These are phyloP conservation scores for Penicillium cosmopolitanum DNA, from an alignment of 495 filamentous ascomycete species.

Conservation along the genomic window DNA sequence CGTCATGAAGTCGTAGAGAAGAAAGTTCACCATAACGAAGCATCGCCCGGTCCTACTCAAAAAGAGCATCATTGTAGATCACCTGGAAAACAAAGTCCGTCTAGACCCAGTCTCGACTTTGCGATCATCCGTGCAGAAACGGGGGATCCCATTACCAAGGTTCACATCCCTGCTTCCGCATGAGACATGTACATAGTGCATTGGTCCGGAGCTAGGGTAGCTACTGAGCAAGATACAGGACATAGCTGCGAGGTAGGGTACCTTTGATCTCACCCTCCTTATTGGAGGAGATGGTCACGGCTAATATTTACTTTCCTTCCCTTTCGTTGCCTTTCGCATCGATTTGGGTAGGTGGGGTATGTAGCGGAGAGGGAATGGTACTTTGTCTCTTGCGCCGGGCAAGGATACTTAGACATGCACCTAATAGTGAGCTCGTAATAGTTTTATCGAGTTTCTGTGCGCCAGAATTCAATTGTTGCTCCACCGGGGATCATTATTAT, in stretches of 20 bases:
- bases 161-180: conserved; percentile 14
- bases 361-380: background rate
- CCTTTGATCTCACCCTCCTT: background rate
- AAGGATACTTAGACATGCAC: conserved; percentile 10
- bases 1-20: background rate
- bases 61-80: background rate
- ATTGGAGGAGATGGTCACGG: background rate
- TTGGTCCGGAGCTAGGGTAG: conserved; percentile 1
- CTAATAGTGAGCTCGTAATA: background rate
- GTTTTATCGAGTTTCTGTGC: background rate
- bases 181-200: conserved; percentile 1
- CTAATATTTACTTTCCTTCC: background rate
- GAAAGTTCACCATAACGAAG: no score
- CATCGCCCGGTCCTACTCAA: background rate
- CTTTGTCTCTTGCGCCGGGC: background rate
- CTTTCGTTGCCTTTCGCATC: background rate
- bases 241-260: background rate
- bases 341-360: background rate
- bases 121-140: conserved; percentile 3
- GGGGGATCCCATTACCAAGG: conserved; percentile 15
- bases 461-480: background rate
- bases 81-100: background rate
- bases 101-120: background rate
- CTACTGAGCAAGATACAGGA: background rate
- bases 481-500: background rate